Conservation (phyloP, 768 basidiomycete species). For the Russula sp. region DNA sequence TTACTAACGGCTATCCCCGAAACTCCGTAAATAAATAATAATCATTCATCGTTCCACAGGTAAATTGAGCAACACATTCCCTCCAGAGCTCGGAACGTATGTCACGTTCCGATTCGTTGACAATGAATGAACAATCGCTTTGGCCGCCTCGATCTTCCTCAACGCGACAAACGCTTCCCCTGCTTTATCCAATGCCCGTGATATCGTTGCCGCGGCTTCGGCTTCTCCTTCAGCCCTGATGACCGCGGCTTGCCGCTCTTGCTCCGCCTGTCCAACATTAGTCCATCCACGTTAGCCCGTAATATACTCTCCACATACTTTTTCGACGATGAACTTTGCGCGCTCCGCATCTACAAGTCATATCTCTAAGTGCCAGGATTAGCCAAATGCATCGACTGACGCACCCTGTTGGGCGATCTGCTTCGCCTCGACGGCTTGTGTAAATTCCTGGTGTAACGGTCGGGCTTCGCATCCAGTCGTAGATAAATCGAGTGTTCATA, state of each 20-base stretch:
- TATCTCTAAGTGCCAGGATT: neutral
- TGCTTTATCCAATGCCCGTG: conserved; percentile 83
- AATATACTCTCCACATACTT: conserved; percentile 44
- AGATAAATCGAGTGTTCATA: conserved; percentile 28
- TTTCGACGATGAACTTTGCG: conserved; percentile 98
- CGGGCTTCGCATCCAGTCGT: neutral
- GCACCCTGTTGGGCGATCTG: conserved; percentile 98
- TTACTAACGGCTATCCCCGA: conserved; percentile 19
- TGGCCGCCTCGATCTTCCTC: conserved; percentile 95
- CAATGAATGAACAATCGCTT: conserved; percentile 90
- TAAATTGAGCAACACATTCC: conserved; percentile 80
- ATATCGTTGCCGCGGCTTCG: conserved; percentile 92
- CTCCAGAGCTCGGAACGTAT: conserved; percentile 77
- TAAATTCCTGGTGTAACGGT: conserved; percentile 64
- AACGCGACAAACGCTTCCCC: conserved; percentile 95
- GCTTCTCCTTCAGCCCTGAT: conserved; percentile 99
- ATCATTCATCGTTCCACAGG: conserved; percentile 43
- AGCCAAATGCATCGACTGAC: conserved; percentile 12
- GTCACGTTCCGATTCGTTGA: conserved; percentile 77
- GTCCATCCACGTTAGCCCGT: neutral
- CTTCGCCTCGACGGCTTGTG: conserved; percentile 98
- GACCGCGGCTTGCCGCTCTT: conserved; percentile 97
- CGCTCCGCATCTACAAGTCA: conserved; percentile 79
- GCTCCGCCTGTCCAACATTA: conserved; percentile 67
- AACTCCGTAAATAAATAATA: conserved; percentile 10